Base-by-base conservation (phyloP, 192 early-diverging fungal species). In the Coemansia sp. region DNA sequence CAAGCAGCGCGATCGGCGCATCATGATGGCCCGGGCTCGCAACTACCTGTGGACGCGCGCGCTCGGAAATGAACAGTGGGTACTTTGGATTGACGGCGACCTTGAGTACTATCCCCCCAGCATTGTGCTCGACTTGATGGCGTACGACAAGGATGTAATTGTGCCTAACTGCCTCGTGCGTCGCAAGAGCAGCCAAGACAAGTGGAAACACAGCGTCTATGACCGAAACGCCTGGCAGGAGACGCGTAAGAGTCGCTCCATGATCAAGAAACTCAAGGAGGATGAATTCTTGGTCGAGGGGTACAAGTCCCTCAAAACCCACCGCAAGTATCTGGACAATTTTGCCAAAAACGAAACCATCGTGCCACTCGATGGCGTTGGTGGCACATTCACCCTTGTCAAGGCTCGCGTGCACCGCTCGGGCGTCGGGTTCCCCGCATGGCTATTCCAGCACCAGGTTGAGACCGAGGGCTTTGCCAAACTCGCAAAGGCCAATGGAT, bases 381-480 rank as follows among this genome's bases (percentile, higher is more conserved):
- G 90, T 16, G 88, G 86, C 24, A 88, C 90, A 0, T 89, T 88
- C 51, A 87, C 88, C 2, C 71, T 92, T 31, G 87, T 92, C 27
- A 86, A 86, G 56, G 87, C 89, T 9, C 63, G 75, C 16, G 86
- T 90, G 14, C 90, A 92, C 68, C 89, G 89, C 1, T 83, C 85
- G 36, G 90, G 89, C 2, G 85, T 88, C 29, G 81, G 81, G 4
- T 92, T 90, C 53, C 89, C 90, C 0, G 66, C 86, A 1, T 84
- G 84, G 64, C 80, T 88, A 40, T 86, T 87, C 19, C 83, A 87
- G 34, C 90, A 90, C 62, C 83, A 87, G 60, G 86, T 92, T 6
- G 90, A 92, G 66, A 90, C 88, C 37, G 90, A 92, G 77, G 90
- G 89, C 1, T 78, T 92, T 67, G 90, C 88, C 14, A 92, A 89